Evolutionary conservation across 2,329 filamentous ascomycete genomes (phyloP).

Genomic region (Apiospora aurea): DNA sequence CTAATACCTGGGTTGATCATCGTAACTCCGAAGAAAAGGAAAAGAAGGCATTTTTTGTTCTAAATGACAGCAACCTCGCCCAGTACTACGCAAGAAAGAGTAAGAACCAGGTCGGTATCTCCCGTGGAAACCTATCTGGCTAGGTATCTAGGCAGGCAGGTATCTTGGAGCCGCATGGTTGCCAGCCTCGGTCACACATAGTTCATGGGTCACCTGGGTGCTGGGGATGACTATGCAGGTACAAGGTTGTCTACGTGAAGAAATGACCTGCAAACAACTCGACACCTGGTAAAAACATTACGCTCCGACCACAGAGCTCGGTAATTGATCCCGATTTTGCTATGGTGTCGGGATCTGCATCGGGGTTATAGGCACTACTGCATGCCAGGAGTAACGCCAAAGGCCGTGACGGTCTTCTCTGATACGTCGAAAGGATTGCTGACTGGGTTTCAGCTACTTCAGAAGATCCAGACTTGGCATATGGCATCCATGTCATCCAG

Average conservation of each 20-base stretch:
- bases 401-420: not conserved
- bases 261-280: not conserved
- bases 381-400: conserved; percentile 1
- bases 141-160: not conserved
- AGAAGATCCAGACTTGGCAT: conserved; percentile 9
- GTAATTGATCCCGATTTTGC: not conserved
- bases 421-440: not conserved
- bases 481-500: not conserved
- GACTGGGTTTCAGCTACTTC: not conserved
- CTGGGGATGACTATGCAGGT: not conserved
- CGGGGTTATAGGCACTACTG: conserved; percentile 1
- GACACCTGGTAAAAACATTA: not conserved
- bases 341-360: conserved; percentile 8
- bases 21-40: not conserved
- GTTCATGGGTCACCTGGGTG: not conserved
- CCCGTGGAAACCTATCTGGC: not conserved
- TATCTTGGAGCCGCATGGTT: not conserved
- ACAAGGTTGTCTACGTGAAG: not conserved
- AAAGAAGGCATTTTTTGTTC: not conserved
- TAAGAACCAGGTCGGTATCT: not conserved
- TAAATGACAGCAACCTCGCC: not conserved
- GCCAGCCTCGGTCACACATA: not conserved
- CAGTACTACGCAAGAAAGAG: no score
- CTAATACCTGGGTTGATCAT: not conserved
- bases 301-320: not conserved